Evolutionary conservation across 164 flowering plant species (phyloP).

Genomic region (Tetrastigma voinierianum): DNA sequence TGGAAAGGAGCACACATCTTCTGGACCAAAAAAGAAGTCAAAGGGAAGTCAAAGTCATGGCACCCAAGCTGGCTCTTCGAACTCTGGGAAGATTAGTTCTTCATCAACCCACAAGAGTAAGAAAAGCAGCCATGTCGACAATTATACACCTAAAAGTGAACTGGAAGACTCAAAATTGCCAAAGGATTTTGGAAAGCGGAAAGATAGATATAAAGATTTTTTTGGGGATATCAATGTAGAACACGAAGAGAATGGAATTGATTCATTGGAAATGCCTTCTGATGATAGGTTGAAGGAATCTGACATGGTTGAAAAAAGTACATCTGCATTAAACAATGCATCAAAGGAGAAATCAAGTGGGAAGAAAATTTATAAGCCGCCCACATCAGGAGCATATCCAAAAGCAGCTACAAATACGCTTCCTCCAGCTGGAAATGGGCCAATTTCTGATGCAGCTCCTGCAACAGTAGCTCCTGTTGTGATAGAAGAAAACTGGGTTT

Average conservation of each 20-base stretch:
- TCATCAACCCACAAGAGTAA: constrained; percentile 23
- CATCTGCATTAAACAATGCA: constrained; percentile 15
- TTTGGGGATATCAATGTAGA: constrained; percentile 53
- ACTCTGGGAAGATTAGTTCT: constrained; percentile 9
- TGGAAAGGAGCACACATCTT: constrained; percentile 18
- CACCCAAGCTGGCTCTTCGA: neutral
- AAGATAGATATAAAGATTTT: constrained; percentile 44
- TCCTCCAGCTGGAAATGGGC: constrained; percentile 24
- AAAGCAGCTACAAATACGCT: constrained; percentile 17
- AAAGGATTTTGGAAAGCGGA: constrained; percentile 37
- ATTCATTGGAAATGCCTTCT: constrained; percentile 21
- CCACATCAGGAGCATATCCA: constrained; percentile 24
- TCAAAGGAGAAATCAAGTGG: constrained; percentile 33
- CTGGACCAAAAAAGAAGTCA: constrained; percentile 31
- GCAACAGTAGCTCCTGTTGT: constrained; percentile 38
- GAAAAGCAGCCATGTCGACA: constrained; percentile 13
- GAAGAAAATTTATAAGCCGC: constrained; percentile 31
- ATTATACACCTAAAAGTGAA: constrained; percentile 19
- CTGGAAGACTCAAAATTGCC: constrained; percentile 20
- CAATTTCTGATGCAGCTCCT: constrained; percentile 35
- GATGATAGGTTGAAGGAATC: constrained; percentile 32
- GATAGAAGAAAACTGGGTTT: constrained; percentile 75
- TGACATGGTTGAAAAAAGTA: constrained; percentile 32
- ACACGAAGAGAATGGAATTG: constrained; percentile 34
- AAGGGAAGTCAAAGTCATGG: constrained; percentile 28